Percentiles rank a stretch among this genome's conserved stretches.
phyloP scores from a whole-genome alignment of 2,329 filamentous ascomycete species.

The Moelleriella libera region DNA sequence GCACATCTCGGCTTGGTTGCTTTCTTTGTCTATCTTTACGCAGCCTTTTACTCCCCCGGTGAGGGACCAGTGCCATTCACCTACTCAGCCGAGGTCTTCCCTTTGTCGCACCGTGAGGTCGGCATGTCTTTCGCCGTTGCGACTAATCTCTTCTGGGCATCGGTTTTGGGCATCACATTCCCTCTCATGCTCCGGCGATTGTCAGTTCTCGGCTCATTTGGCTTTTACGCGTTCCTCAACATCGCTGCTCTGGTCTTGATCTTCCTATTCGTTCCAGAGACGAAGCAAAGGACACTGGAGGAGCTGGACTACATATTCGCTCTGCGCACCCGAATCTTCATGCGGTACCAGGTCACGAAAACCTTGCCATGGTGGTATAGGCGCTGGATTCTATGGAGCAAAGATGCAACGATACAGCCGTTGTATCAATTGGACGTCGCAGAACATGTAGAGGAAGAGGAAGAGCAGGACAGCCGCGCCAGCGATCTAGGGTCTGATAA shows the following conservation, averaged over 20 bases:
- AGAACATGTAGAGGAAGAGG: constrained; percentile 14
- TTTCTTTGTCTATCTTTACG: constrained; percentile 42
- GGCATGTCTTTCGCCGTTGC: constrained; percentile 59
- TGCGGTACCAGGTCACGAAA: constrained; percentile 40
- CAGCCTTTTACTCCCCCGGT: constrained; percentile 33
- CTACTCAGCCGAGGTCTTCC: constrained; percentile 57
- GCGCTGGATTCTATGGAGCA: constrained; percentile 38
- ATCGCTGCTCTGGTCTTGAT: constrained; percentile 39
- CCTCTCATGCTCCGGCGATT: constrained; percentile 36
- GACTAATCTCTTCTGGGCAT: constrained; percentile 47
- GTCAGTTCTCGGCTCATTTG: constrained; percentile 34
- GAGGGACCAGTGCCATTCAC: constrained; percentile 57
- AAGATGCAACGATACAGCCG: constrained; percentile 23
- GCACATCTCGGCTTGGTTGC: constrained; percentile 30
- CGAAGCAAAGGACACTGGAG: constrained; percentile 39
- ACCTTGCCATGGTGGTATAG: constrained; percentile 47
- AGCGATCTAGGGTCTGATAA: constrained; percentile 18
- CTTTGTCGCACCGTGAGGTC: constrained; percentile 55
- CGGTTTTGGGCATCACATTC: constrained; percentile 49
- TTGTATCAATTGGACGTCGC: constrained; percentile 26
- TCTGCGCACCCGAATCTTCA: constrained; percentile 42
- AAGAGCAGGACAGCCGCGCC: constrained; percentile 11
- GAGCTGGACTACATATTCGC: constrained; percentile 47
- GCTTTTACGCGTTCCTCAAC: constrained; percentile 42
- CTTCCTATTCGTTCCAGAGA: constrained; percentile 43